Percentiles rank a stretch among this genome's conserved stretches.
phyloP scores from a whole-genome alignment of 257 asterid genomes.

The Petunia secreta region DNA sequence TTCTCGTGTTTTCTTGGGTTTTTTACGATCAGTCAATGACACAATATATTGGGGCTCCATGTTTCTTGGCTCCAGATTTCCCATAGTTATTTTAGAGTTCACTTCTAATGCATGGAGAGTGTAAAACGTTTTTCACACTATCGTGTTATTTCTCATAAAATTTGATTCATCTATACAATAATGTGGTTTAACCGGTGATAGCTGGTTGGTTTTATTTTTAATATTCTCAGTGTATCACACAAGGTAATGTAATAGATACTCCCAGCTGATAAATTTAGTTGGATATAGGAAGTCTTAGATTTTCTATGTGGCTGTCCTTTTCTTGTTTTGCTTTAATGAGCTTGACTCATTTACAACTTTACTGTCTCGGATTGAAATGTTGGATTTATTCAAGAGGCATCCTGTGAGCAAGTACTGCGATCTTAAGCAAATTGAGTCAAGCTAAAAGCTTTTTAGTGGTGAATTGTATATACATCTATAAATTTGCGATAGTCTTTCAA shows the following conservation, averaged over 20 bases:
- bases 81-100: not conserved
- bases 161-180: no score
- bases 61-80: not conserved
- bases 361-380: not conserved
- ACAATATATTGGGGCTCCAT: not conserved
- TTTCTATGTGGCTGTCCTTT: not conserved
- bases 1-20: not conserved
- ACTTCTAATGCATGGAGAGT: no score
- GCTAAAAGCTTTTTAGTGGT: not conserved
- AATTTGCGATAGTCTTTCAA: not conserved
- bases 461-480: not conserved
- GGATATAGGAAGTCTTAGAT: not conserved
- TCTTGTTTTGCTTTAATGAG: not conserved
- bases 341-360: not conserved
- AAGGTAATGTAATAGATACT: not conserved
- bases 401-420: not conserved
- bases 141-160: no score
- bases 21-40: not conserved
- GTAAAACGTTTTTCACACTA: no score
- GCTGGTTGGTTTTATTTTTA: no score
- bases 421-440: not conserved
- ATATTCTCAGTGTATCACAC: no score
- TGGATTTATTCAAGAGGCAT: not conserved
- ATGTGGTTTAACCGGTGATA: no score
- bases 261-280: not conserved